phyloP scores from a whole-genome alignment of 164 flowering plant species.

The Malania oleifera region DNA sequence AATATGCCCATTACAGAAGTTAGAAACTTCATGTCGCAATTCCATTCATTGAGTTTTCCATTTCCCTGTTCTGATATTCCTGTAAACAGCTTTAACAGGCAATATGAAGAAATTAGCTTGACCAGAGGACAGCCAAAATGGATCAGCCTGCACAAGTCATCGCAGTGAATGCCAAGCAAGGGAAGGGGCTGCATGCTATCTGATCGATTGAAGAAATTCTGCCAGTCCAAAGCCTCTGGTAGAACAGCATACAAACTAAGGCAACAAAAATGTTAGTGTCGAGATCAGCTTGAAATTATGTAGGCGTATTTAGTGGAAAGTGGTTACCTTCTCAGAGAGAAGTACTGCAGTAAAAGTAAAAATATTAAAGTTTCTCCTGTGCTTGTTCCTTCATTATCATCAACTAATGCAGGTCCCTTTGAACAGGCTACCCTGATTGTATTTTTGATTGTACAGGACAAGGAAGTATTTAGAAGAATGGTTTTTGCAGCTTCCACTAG shows the following conservation, averaged over 20 bases:
- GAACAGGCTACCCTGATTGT: conserved; percentile 42
- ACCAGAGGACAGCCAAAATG: conserved; percentile 72
- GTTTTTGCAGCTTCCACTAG: conserved; percentile 64
- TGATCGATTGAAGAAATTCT: conserved; percentile 34
- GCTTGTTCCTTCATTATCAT: conserved; percentile 53
- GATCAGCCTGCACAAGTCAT: conserved; percentile 69
- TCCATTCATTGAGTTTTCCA: conserved; percentile 22
- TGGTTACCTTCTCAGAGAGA: conserved; percentile 68
- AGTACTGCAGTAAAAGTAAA: conserved; percentile 51
- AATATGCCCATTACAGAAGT: conserved; percentile 53
- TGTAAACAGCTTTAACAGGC: conserved; percentile 58
- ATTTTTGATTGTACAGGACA: conserved; percentile 34
- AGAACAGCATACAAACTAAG: conserved; percentile 48
- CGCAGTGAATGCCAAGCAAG: conserved; percentile 46
- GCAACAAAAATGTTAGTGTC: conserved; percentile 20
- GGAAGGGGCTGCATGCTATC: conserved; percentile 20
- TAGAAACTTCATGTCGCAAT: conserved; percentile 40
- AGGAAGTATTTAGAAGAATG: conserved; percentile 45
- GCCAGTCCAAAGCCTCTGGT: conserved; percentile 53
- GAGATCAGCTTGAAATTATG: background rate
- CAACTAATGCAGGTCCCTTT: conserved; percentile 58
- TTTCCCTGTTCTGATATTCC: conserved; percentile 42
- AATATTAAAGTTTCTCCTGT: conserved; percentile 44
- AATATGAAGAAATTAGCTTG: conserved; percentile 72
- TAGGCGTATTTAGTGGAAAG: background rate